A percentile compares a stretch with the other conserved stretches of the same genome.
Conservation (phyloP, 495 filamentous ascomycete species). For the Melanomma pulvis-pyrius region DNA sequence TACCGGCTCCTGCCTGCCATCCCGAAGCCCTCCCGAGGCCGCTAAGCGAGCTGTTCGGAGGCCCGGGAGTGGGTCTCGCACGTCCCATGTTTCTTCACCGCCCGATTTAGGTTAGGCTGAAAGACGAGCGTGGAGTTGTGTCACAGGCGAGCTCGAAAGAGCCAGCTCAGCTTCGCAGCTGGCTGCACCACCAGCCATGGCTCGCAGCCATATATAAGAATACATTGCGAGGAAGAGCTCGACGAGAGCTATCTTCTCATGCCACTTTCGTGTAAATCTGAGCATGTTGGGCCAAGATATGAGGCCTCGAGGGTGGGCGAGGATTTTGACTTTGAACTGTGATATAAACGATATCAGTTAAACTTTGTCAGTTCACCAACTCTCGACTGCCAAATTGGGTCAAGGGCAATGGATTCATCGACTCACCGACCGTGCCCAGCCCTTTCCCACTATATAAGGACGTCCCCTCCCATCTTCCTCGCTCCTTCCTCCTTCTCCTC, state of each 20-base stretch:
- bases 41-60: not conserved
- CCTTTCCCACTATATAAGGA: not conserved
- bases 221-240: not conserved
- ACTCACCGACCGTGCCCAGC: not conserved
- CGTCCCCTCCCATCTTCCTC: not conserved
- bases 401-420: not conserved
- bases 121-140: not conserved
- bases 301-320: not conserved
- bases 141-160: not conserved
- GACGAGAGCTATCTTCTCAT: slow-evolving; percentile 6
- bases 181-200: not conserved
- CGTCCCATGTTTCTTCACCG: not conserved
- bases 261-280: not conserved
- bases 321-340: not conserved
- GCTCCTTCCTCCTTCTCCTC: not conserved
- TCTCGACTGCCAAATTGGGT: too few species aligned
- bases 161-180: not conserved
- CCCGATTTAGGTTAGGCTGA: not conserved
- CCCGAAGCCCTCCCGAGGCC: not conserved
- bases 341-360: too few species aligned
- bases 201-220: not conserved
- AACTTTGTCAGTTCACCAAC: not conserved
- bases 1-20: too few species aligned
- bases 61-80: slow-evolving; percentile 1
- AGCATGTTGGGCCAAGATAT: not conserved